phyloP scores from a whole-genome alignment of 208 protist species.

The Trypanosoma congolense region DNA sequence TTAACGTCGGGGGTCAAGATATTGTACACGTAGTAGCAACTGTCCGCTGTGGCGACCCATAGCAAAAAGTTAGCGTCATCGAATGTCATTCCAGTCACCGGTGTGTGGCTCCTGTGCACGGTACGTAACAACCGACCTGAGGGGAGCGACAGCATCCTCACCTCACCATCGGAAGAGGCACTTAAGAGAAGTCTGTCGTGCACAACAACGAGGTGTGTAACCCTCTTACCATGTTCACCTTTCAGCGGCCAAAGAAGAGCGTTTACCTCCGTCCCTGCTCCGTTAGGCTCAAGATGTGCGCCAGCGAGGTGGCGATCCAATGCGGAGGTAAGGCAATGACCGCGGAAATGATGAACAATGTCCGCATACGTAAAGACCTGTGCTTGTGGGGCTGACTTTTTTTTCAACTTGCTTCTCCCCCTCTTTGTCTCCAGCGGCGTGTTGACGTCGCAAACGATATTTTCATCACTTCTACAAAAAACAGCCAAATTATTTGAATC shows the following conservation, averaged over 20 bases:
- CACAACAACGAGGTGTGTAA: slow-evolving; percentile 47
- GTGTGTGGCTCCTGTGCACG: slow-evolving; percentile 31
- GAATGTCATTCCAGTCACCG: slow-evolving; percentile 46
- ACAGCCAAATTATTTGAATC: neutral
- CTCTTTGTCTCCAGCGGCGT: neutral
- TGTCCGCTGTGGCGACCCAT: slow-evolving; percentile 48
- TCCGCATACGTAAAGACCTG: slow-evolving; percentile 1
- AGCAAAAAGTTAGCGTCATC: slow-evolving; percentile 30
- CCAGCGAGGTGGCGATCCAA: slow-evolving; percentile 4
- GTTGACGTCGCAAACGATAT: neutral
- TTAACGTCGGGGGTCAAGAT: slow-evolving; percentile 4
- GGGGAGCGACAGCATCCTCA: slow-evolving; percentile 62
- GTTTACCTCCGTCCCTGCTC: neutral
- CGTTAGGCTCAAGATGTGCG: neutral
- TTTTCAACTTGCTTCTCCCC: neutral
- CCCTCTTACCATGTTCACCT: slow-evolving; percentile 34
- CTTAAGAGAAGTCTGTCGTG: slow-evolving; percentile 58
- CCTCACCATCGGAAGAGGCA: slow-evolving; percentile 49
- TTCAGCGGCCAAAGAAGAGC: slow-evolving; percentile 49
- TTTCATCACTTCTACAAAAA: neutral
- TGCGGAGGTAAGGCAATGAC: neutral
- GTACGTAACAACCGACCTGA: slow-evolving; percentile 39
- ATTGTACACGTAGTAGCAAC: slow-evolving; percentile 44
- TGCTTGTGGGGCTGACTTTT: slow-evolving; percentile 5
- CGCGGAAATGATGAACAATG: slow-evolving; percentile 5